Evolutionary conservation across 1,139 yeast species (phyloP).

Genomic region (Candida tropicalis): DNA sequence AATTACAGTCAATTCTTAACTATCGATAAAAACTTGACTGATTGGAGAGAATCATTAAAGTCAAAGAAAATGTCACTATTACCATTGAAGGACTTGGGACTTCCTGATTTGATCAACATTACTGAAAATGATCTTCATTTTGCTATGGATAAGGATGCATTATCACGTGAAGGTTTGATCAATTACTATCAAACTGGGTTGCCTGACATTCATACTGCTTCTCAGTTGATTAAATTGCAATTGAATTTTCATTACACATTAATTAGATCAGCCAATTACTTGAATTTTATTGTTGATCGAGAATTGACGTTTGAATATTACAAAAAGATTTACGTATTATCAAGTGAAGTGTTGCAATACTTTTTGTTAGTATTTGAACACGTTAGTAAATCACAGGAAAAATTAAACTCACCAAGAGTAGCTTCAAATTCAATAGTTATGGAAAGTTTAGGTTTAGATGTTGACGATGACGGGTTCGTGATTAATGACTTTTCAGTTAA

Average conservation of each 20-base stretch:
- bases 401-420: constrained; percentile 19
- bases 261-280: constrained; percentile 47
- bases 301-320: constrained; percentile 44
- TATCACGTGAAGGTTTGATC: constrained; percentile 33
- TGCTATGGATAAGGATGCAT: constrained; percentile 26
- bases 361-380: constrained; percentile 43
- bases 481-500: constrained; percentile 50
- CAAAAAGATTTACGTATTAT: constrained; percentile 37
- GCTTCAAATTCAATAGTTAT: constrained; percentile 31
- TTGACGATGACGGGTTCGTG: constrained; percentile 52
- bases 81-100: constrained; percentile 42
- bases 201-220: constrained; percentile 45
- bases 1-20: constrained; percentile 48
- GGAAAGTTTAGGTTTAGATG: constrained; percentile 37
- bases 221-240: constrained; percentile 46
- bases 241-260: constrained; percentile 48
- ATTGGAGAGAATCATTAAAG: constrained; percentile 46
- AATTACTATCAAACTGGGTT: constrained; percentile 36
- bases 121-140: constrained; percentile 37
- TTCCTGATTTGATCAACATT: constrained; percentile 29
- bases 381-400: constrained; percentile 25
- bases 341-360: constrained; percentile 43
- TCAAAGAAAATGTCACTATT: constrained; percentile 30
- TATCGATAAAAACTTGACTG: constrained; percentile 46
- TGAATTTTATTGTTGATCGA: constrained; percentile 49